These are phyloP conservation scores for Metschnikowia bowlesiae DNA, from an alignment of 805 yeast species.

Conservation along the genomic window DNA sequence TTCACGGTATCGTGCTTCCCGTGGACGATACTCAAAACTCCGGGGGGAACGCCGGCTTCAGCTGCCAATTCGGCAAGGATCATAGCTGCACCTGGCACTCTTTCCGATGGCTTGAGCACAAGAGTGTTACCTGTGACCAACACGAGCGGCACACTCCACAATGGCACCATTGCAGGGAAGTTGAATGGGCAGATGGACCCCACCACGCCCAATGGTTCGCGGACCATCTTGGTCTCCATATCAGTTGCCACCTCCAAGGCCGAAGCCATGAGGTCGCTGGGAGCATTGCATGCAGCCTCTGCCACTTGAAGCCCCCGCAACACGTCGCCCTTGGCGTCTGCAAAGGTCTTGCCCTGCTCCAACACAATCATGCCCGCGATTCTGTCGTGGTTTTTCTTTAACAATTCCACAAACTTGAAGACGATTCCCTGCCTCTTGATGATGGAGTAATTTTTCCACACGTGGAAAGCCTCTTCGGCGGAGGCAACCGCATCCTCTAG, in stretches of 20 bases:
- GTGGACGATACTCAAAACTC: conserved; percentile 67
- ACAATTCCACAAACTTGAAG: conserved; percentile 61
- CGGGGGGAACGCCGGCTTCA: conserved; percentile 73
- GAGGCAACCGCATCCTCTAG: conserved; percentile 60
- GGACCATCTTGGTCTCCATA: conserved; percentile 73
- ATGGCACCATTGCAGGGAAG: conserved; percentile 78
- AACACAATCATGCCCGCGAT: conserved; percentile 52
- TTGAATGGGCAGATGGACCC: conserved; percentile 79
- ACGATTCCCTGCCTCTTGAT: conserved; percentile 70
- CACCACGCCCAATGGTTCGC: conserved; percentile 72
- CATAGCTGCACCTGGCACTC: conserved; percentile 80
- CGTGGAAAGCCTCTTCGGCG: conserved; percentile 57
- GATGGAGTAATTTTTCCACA: conserved; percentile 52
- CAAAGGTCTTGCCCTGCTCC: conserved; percentile 65
- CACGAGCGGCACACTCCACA: conserved; percentile 61
- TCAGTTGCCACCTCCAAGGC: conserved; percentile 64
- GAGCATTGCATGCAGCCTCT: conserved; percentile 65
- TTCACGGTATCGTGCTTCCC: conserved; percentile 72
- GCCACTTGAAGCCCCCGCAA: conserved; percentile 75
- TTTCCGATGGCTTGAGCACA: conserved; percentile 55
- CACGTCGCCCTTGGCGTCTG: conserved; percentile 71
- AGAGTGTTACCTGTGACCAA: conserved; percentile 71
- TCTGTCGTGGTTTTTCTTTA: conserved; percentile 63
- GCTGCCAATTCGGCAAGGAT: conserved; percentile 66
- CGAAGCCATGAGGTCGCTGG: conserved; percentile 59